Conservation (phyloP, 1,284 basidiomycete genomes). For the Ustilago shanxiensis region DNA sequence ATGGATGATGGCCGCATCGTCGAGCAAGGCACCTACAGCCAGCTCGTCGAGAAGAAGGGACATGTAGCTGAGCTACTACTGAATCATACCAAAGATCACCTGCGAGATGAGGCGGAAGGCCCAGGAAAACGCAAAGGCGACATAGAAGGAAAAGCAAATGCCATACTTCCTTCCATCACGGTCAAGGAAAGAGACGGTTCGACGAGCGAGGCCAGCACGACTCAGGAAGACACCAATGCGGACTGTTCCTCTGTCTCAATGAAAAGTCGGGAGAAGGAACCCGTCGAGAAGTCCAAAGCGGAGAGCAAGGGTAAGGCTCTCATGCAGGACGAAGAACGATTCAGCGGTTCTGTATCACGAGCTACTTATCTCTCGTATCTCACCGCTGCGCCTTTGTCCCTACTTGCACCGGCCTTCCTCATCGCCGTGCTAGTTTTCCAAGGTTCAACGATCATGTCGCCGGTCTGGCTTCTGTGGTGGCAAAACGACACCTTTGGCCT, state of each 20-base stretch:
- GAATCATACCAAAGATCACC: too few relatives aligned
- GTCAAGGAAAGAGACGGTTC: too few relatives aligned
- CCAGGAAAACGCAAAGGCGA: too few relatives aligned
- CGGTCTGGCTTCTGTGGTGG: conserved; percentile 53
- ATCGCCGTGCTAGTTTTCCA: conserved; percentile 37
- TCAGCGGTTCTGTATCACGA: conserved; percentile 26
- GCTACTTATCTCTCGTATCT: conserved; percentile 45
- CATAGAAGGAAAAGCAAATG: too few relatives aligned
- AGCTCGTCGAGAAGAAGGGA: conserved; percentile 14
- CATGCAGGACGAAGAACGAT: conserved; percentile 41
- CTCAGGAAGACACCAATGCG: too few relatives aligned
- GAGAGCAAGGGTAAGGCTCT: conserved; percentile 13
- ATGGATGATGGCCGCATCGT: conserved; percentile 30
- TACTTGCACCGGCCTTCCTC: conserved; percentile 35
- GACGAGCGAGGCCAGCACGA: too few relatives aligned
- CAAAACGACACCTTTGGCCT: conserved; percentile 15
- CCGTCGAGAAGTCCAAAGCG: too few relatives aligned
- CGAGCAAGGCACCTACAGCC: conserved; percentile 55
- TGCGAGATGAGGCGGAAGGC: too few relatives aligned
- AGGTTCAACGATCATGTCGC: conserved; percentile 40
- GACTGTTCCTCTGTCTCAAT: too few relatives aligned
- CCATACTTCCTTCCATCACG: too few relatives aligned
- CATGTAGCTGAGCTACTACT: too few relatives aligned
- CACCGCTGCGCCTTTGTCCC: conserved; percentile 19
- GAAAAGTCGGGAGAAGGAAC: too few relatives aligned